Conservation (phyloP, 352 stramenopile genomes). For the Phytophthora quininea region DNA sequence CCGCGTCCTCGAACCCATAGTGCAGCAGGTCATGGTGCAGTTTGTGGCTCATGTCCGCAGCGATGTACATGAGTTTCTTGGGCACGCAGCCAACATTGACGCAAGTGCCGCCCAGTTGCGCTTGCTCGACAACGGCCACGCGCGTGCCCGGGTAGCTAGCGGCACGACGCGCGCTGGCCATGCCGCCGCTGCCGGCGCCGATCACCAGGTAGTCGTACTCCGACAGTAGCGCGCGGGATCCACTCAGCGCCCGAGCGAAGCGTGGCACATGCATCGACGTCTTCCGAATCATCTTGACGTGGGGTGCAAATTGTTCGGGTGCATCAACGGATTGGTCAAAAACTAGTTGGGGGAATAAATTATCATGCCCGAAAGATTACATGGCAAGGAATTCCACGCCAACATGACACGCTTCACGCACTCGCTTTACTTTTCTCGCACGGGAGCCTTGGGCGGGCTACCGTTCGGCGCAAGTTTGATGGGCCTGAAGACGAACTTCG, state of each 20-base stretch:
- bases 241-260: constrained; percentile 21
- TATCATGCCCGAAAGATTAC: constrained; percentile 9
- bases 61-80: constrained; percentile 99
- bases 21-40: constrained; percentile 57
- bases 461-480: constrained; percentile 20
- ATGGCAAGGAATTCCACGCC: neutral
- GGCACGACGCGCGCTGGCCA: constrained; percentile 92
- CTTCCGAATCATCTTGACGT: constrained; percentile 24
- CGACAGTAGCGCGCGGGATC: constrained; percentile 14
- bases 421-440: constrained; percentile 18
- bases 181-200: constrained; percentile 90
- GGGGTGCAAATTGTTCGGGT: neutral
- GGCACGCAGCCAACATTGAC: constrained; percentile 99
- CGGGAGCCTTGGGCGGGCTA: constrained; percentile 22
- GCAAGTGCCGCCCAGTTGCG: constrained; percentile 95
- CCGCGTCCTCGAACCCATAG: constrained; percentile 64
- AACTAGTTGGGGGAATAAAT: constrained; percentile 35
- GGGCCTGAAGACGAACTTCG: constrained; percentile 2
- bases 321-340: constrained; percentile 2
- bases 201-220: constrained; percentile 92
- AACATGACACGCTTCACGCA: constrained; percentile 23
- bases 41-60: constrained; percentile 65
- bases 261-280: constrained; percentile 16
- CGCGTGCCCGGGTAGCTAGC: constrained; percentile 88
- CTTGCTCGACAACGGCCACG: constrained; percentile 95